Percentiles rank a stretch among this genome's conserved stretches.
Conservation (phyloP, 306 rosid genomes). For the Parietaria judaica region DNA sequence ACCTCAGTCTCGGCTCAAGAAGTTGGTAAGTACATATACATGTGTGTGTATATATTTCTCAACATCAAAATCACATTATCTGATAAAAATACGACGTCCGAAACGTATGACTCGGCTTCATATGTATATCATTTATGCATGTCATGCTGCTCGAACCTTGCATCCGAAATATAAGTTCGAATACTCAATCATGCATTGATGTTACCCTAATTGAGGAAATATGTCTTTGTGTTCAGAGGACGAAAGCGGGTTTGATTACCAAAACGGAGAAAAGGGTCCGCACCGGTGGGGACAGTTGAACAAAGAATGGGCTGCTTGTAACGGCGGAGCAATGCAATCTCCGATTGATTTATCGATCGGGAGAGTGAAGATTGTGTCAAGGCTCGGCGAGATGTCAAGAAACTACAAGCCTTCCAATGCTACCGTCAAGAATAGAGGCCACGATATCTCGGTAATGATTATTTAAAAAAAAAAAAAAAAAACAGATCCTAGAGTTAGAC, state of each 20-base stretch:
- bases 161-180: no score
- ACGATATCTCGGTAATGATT: constrained; percentile 18
- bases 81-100: no score
- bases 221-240: constrained; percentile 16
- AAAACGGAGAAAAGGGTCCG: constrained; percentile 17
- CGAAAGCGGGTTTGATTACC: constrained; percentile 21
- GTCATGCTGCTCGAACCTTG: no score
- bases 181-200: no score
- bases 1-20: constrained; percentile 42
- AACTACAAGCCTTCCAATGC: constrained; percentile 22
- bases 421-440: constrained; percentile 25
- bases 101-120: no score
- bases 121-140: no score
- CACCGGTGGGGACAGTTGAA: constrained; percentile 31
- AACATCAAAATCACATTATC: no score
- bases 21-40: constrained; percentile 40
- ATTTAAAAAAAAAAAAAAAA: no score
- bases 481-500: no score
- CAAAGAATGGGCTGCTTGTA: constrained; percentile 30
- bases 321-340: constrained; percentile 24
- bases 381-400: constrained; percentile 1
- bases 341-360: constrained; percentile 18
- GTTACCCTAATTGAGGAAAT: background rate
- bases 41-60: background rate
- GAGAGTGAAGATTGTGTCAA: background rate